Conservation (phyloP, 2,329 filamentous ascomycete genomes). For the Epichloe typhina region DNA sequence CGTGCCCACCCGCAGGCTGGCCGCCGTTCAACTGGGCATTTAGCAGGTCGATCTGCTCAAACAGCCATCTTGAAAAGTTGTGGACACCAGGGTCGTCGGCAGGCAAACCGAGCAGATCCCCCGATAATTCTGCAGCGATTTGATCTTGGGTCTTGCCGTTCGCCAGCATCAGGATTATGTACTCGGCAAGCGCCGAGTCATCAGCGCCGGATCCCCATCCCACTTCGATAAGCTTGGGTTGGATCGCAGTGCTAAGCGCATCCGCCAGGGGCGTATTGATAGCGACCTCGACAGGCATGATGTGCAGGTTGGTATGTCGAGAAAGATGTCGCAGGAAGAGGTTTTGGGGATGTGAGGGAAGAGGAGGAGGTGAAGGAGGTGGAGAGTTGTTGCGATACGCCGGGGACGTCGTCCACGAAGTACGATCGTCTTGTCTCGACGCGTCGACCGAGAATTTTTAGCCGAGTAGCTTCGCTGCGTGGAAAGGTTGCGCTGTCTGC, state of each 20-base stretch:
- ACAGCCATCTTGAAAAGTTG: constrained; percentile 88
- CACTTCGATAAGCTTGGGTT: constrained; percentile 82
- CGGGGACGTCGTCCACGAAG: constrained; percentile 5
- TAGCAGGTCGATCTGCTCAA: constrained; percentile 64
- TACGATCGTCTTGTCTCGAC: neutral
- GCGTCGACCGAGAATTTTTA: constrained; percentile 1
- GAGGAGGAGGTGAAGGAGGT: neutral
- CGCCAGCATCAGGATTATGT: constrained; percentile 92
- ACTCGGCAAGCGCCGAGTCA: constrained; percentile 79
- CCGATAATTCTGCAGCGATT: constrained; percentile 76
- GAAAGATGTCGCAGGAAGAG: neutral
- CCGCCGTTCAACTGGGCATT: constrained; percentile 48
- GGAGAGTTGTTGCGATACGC: constrained; percentile 5
- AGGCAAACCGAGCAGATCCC: constrained; percentile 66
- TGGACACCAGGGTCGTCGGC: constrained; percentile 72
- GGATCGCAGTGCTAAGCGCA: constrained; percentile 68
- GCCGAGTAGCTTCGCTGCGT: neutral
- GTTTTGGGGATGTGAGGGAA: neutral
- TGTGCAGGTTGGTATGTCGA: constrained; percentile 12
- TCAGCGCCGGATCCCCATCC: constrained; percentile 74
- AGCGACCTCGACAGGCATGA: constrained; percentile 66
- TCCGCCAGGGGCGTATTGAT: constrained; percentile 74
- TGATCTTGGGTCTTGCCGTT: constrained; percentile 89
- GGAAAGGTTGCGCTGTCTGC: neutral
- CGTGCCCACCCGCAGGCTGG: constrained; percentile 18